These are phyloP conservation scores for Vanrija sp. DNA, from an alignment of 1,284 basidiomycete species.

Conservation along the genomic window DNA sequence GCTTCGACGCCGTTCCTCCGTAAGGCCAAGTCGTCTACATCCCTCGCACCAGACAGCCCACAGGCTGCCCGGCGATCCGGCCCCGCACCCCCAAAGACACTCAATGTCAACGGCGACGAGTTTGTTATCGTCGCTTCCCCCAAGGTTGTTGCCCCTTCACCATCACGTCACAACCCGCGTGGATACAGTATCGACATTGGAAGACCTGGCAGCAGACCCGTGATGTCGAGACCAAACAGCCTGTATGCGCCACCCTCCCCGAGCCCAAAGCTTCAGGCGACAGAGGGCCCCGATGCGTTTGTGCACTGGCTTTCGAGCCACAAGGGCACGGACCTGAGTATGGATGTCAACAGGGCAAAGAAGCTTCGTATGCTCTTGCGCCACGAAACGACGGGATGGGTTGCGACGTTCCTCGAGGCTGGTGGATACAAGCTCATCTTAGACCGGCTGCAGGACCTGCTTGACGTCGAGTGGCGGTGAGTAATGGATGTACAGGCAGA, in stretches of 20 bases:
- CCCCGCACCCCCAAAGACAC: neutral
- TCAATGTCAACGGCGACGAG: conserved; percentile 28
- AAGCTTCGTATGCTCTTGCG: conserved; percentile 61
- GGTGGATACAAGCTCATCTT: conserved; percentile 84
- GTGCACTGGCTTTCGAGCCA: conserved; percentile 32
- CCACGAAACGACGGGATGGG: conserved; percentile 84
- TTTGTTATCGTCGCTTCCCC: conserved; percentile 43
- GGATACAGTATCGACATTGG: conserved; percentile 2
- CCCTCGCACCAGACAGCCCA: conserved; percentile 15
- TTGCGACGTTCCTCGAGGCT: conserved; percentile 75
- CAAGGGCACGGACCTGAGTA: conserved; percentile 40
- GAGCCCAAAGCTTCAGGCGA: neutral
- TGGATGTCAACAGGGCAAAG: conserved; percentile 47
- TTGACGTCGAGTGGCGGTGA: conserved; percentile 94
- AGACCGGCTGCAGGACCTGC: conserved; percentile 80
- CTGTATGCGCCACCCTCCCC: conserved; percentile 1
- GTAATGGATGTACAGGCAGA: conserved; percentile 24
- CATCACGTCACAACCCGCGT: neutral
- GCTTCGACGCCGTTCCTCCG: conserved; percentile 40
- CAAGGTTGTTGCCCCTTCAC: neutral
- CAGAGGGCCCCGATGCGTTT: conserved; percentile 37
- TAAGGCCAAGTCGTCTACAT: conserved; percentile 36
- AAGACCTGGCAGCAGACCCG: conserved; percentile 1
- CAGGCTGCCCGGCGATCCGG: neutral
- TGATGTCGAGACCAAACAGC: conserved; percentile 1